Conservation (phyloP, 805 yeast genomes). For the Cephaloascus fragrans region DNA sequence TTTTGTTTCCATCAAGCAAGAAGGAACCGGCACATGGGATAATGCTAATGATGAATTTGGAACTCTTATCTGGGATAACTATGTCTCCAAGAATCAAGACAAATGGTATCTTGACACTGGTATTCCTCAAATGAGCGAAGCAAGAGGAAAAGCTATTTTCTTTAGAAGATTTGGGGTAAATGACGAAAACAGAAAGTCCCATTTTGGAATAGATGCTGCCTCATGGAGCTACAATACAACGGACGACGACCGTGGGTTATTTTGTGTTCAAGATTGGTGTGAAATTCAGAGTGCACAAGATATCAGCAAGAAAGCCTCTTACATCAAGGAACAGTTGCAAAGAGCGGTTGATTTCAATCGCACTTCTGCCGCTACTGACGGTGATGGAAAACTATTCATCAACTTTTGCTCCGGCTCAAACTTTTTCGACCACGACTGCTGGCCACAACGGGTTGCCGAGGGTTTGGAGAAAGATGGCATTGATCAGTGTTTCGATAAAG, state of each 20-base stretch:
- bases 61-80: conserved; percentile 48
- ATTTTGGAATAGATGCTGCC: conserved; percentile 59
- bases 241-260: conserved; percentile 51
- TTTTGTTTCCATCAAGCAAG: conserved; percentile 62
- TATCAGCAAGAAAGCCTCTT: conserved; percentile 44
- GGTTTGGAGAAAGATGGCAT: conserved; percentile 35
- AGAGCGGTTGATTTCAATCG: conserved; percentile 43
- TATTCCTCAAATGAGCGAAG: conserved; percentile 51
- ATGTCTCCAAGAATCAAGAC: conserved; percentile 36
- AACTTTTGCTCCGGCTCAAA: conserved; percentile 71
- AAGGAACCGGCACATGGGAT: conserved; percentile 61
- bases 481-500: conserved; percentile 38
- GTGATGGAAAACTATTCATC: conserved; percentile 46
- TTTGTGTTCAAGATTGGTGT: conserved; percentile 68
- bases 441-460: conserved; percentile 63
- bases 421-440: conserved; percentile 59
- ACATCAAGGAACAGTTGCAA: conserved; percentile 44
- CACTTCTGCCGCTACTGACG: conserved; percentile 25
- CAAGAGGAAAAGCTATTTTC: conserved; percentile 56
- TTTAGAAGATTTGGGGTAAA: conserved; percentile 66
- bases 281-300: conserved; percentile 46
- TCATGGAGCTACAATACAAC: conserved; percentile 59
- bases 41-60: conserved; percentile 56
- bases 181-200: conserved; percentile 26
- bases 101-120: conserved; percentile 50